Evolutionary conservation across 2,329 filamentous ascomycete genomes (phyloP), one percentile per base, ranked within the genome.

Genomic region (Lithohypha guttulata): DNA sequence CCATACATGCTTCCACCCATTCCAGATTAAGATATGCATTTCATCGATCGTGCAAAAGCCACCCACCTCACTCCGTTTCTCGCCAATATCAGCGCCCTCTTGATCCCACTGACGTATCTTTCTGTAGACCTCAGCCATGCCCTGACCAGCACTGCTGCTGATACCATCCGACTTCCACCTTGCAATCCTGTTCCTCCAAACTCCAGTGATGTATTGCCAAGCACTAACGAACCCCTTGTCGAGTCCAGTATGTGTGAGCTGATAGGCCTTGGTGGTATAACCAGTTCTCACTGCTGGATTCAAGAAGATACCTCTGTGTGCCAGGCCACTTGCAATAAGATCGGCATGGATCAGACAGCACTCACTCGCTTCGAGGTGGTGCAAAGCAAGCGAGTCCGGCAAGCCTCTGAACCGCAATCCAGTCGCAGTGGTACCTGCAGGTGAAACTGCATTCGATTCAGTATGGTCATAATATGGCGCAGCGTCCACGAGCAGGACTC

Each of bases 361-460:
- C 59, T 87, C 82, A 10, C 76, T 81, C n/a, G 69, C 82, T 57
- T 87, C 83, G 18, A 86, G 64, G 31, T 62, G 58, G 20, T 51
- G 52, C 3, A 49, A 42, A 0, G 69, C 68, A 1, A 89, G 70
- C 3, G 67, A 69, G 52, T 83, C 79, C 0, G 72, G 54, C 15
- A 81, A 65, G 3, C 69, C 78, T 7, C 80, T 73, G 57, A 84
- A 84, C n/a, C 61, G 64, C 0, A 83, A 46, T 3, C 62, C 63
- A 0, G 59, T 14, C 17, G 10, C 14, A 10, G 13, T 39, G 26
- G 17, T 25, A 14, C 15, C 36, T 28, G n/a, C 7, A 30, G 4
- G 13, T 23, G 3, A 25, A n/a, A n/a, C 23, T 17, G 23, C 22
- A 10, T 25, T 14, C 32, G 3, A 48, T 31, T 23, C 48, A 17